Evolutionary conservation across 768 basidiomycete genomes (phyloP).

Genomic region (Mycena haematopus): DNA sequence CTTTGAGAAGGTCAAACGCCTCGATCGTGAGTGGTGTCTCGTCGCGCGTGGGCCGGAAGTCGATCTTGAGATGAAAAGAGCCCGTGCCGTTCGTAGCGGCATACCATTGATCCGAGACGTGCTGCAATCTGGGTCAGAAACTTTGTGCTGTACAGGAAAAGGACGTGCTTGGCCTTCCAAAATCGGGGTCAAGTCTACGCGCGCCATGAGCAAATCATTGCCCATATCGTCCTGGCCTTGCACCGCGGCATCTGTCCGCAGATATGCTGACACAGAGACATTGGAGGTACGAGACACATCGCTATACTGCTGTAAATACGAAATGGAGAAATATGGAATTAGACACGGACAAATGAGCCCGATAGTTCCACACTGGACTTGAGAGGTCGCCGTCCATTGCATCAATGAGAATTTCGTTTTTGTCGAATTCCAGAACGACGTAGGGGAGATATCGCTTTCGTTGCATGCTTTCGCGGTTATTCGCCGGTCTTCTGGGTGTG

Average conservation of each 20-base stretch:
- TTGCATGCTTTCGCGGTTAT: slow-evolving; percentile 90
- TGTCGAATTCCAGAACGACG: slow-evolving; percentile 97
- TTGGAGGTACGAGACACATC: slow-evolving; percentile 96
- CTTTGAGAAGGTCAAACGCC: slow-evolving; percentile 94
- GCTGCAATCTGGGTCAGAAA: slow-evolving; percentile 45
- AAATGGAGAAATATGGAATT: slow-evolving; percentile 6
- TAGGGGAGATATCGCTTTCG: slow-evolving; percentile 93
- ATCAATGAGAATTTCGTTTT: slow-evolving; percentile 96
- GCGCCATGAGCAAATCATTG: slow-evolving; percentile 93
- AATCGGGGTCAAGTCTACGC: slow-evolving; percentile 86
- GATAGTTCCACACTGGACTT: slow-evolving; percentile 94
- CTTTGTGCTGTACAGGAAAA: slow-evolving; percentile 1
- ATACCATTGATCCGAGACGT: slow-evolving; percentile 93
- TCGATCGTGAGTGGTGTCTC: slow-evolving; percentile 88
- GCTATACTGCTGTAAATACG: slow-evolving; percentile 48
- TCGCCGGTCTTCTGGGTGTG: slow-evolving; percentile 62
- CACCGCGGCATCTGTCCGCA: slow-evolving; percentile 78
- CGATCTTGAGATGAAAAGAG: slow-evolving; percentile 94
- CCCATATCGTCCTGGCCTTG: slow-evolving; percentile 93
- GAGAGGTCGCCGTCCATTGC: slow-evolving; percentile 93
- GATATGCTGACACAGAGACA: slow-evolving; percentile 89
- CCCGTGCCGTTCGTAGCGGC: slow-evolving; percentile 82
- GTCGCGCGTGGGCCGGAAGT: slow-evolving; percentile 87
- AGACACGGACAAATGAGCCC: slow-evolving; percentile 85
- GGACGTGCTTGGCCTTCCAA: slow-evolving; percentile 75